Evolutionary conservation across 305 asterid species (phyloP).

Genomic region (Petunia hybrid): DNA sequence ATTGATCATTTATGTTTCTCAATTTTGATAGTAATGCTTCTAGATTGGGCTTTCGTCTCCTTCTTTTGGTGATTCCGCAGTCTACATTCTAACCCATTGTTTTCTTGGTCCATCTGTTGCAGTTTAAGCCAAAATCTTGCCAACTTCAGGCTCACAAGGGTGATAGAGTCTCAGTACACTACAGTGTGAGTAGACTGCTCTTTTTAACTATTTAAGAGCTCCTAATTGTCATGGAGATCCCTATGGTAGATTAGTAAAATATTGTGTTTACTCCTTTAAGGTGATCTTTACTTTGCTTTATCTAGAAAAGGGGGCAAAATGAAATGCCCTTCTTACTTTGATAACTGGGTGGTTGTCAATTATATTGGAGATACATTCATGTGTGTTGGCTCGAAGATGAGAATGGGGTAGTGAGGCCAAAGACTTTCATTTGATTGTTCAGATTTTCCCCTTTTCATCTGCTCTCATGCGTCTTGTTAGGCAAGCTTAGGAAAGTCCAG

Average conservation of each 20-base stretch:
- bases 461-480: background rate
- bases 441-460: background rate
- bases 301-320: background rate
- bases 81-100: constrained; percentile 23
- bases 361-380: constrained; percentile 12
- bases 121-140: constrained; percentile 84
- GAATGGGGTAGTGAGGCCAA: background rate
- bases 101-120: constrained; percentile 43
- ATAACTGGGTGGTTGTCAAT: background rate
- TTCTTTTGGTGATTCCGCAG: background rate
- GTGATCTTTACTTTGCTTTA: constrained; percentile 1
- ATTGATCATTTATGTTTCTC: background rate
- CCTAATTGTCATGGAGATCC: constrained; percentile 12
- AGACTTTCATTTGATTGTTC: constrained; percentile 10
- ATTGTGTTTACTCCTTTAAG: constrained; percentile 6
- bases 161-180: constrained; percentile 83
- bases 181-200: constrained; percentile 67
- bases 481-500: background rate
- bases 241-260: background rate
- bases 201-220: background rate
- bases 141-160: constrained; percentile 92
- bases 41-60: background rate
- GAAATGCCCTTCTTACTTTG: background rate
- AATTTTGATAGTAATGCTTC: background rate
- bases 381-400: background rate